Base-by-base conservation (phyloP, 495 filamentous ascomycete species). In the Astrothelium macrocarpum region DNA sequence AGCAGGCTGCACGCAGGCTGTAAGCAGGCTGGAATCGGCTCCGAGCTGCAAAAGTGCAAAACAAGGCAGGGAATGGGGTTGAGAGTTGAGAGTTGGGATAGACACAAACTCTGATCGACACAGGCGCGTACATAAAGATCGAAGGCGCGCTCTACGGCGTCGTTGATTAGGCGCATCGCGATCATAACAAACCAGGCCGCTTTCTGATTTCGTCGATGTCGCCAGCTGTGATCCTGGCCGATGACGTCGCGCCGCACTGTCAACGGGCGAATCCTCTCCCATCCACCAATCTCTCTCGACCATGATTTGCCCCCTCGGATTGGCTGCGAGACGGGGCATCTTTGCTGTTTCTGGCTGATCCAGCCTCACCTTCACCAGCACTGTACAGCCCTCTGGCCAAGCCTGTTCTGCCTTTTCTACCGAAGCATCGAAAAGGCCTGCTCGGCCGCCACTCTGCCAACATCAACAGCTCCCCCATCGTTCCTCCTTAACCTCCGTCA, bases 191-290 rank as follows among this genome's bases (percentile, higher is more conserved):
- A 12, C 23, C 49, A 56, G 25, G 49, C 49, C 5, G 12, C 23
- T 56, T 56, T 56, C 49, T 56, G 20, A 25, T 56, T 56, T 29
- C 12, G 29, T 56, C 49, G 12, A 18, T 5, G 45, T 42, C 10
- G 36, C 18, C 36, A n/a, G 14, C 20, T 16, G 45, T 20, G 36
- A 49, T 49, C 45, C 49, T 56, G 49, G 49, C 49, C 3, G 49
- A 56, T 56, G 49, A 56, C 49, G 49, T 56, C 49, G 49, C 9
- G 49, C 49, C 49, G 49, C 49, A 56, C 49, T 25, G 49, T 25
- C 49, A 26, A 56, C 49, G 5, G 49, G 29, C 49, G 49, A 26
- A 56, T 26, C 49, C 49, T 56, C n/a, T n/a, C n/a, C n/a, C n/a
- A n/a, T n/a, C n/a, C n/a, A n/a, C n/a, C n/a, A n/a, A n/a, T n/a